Percentiles rank a stretch among this genome's conserved stretches.
Conservation (phyloP, 805 yeast genomes). For the Candida sithepensis region DNA sequence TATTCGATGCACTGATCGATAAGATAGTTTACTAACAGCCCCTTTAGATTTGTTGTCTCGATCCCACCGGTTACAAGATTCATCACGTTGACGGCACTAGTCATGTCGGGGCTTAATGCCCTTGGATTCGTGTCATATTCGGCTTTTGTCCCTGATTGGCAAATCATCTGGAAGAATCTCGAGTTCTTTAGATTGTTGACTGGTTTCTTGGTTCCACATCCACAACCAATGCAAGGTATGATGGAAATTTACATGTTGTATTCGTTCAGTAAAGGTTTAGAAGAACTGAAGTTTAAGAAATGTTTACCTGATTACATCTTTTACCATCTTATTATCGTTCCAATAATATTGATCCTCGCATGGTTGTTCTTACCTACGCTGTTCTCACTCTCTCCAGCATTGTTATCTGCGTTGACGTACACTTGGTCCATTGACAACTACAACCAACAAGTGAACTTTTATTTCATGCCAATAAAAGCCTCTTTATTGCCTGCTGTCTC, state of each 20-base stretch:
- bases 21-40: too few relatives aligned
- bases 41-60: conserved; percentile 36
- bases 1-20: too few relatives aligned
- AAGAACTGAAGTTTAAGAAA: conserved; percentile 44
- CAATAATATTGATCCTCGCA: conserved; percentile 39
- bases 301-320: conserved; percentile 54
- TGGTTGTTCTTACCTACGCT: conserved; percentile 25
- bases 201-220: conserved; percentile 42
- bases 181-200: conserved; percentile 48
- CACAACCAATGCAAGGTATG: conserved; percentile 40
- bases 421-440: conserved; percentile 60
- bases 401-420: conserved; percentile 53
- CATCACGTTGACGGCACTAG: conserved; percentile 45
- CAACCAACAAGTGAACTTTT: conserved; percentile 49
- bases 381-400: conserved; percentile 33
- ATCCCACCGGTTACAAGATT: conserved; percentile 65
- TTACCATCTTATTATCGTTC: conserved; percentile 48
- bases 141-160: conserved; percentile 31
- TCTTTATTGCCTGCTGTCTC: conserved; percentile 47
- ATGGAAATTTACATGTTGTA: conserved; percentile 57
- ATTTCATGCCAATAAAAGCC: conserved; percentile 52
- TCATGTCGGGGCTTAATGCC: conserved; percentile 38
- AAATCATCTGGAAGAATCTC: conserved; percentile 27
- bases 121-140: conserved; percentile 26
- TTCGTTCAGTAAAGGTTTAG: conserved; percentile 53